Evolutionary conservation across 176 grass and related monocot species (phyloP).

Genomic region (Tuctoria greenei): DNA sequence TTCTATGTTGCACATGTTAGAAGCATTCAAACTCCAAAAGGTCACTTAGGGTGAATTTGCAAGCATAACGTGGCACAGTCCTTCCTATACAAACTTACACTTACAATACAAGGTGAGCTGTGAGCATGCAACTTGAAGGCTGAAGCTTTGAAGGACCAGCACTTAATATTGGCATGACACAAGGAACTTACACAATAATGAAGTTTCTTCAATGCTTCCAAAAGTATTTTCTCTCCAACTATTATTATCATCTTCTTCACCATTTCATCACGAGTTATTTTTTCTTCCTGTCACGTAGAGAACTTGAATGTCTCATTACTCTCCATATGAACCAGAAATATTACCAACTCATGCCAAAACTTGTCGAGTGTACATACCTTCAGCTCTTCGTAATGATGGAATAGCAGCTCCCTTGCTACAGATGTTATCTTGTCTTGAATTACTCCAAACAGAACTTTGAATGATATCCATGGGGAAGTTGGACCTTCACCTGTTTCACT

Average conservation of each 20-base stretch:
- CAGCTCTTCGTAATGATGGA: conserved; percentile 71
- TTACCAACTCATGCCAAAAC: not conserved
- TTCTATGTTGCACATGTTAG: conserved; percentile 10
- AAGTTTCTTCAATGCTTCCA: conserved; percentile 54
- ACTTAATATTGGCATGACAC: not conserved
- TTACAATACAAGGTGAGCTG: too few species aligned
- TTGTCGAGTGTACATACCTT: conserved; percentile 48
- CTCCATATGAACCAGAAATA: conserved; percentile 1
- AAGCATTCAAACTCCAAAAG: not conserved
- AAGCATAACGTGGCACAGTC: not conserved
- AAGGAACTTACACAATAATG: conserved; percentile 63
- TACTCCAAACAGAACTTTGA: conserved; percentile 54
- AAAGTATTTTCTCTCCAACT: conserved; percentile 67
- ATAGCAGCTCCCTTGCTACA: conserved; percentile 63
- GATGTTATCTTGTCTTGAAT: conserved; percentile 62
- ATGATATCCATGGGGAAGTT: conserved; percentile 72
- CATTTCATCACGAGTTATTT: conserved; percentile 67
- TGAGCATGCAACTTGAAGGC: conserved; percentile 1
- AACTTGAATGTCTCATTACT: conserved; percentile 7
- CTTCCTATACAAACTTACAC: not conserved
- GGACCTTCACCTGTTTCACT: conserved; percentile 49
- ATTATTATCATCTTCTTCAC: conserved; percentile 68
- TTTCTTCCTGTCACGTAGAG: conserved; percentile 46
- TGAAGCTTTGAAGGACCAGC: not conserved
- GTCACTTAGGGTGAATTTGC: not conserved